A percentile compares a stretch with the other conserved stretches of the same genome.
Evolutionary conservation across 108 stramenopile species (phyloP).

Genomic region (Pinguiococcus pyrenoidosus): DNA sequence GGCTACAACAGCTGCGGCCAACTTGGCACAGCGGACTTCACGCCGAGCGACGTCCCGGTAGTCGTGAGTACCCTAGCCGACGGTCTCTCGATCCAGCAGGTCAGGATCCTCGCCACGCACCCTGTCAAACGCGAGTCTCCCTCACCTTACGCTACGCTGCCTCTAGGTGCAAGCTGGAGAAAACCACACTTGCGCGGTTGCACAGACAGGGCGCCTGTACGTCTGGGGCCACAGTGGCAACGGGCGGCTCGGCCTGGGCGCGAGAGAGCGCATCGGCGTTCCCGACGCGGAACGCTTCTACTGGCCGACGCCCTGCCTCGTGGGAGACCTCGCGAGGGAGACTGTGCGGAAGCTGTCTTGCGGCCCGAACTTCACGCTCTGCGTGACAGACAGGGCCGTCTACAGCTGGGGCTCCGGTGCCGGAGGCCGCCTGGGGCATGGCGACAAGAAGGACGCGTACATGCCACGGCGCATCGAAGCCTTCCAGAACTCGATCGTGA

Average conservation of each 20-base stretch:
- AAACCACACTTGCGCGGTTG: constrained; percentile 40
- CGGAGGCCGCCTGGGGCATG: constrained; percentile 53
- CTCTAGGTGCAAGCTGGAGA: constrained; percentile 37
- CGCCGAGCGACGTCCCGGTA: constrained; percentile 10
- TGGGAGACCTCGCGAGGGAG: constrained; percentile 26
- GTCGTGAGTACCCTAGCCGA: constrained; percentile 22
- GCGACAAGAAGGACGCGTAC: constrained; percentile 22
- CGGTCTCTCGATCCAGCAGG: constrained; percentile 18
- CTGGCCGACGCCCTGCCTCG: constrained; percentile 29
- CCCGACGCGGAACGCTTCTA: constrained; percentile 18
- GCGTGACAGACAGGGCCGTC: constrained; percentile 25
- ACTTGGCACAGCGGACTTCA: constrained; percentile 36
- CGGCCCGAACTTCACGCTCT: constrained; percentile 49
- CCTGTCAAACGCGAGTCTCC: neutral
- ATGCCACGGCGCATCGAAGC: constrained; percentile 15
- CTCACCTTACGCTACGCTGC: neutral
- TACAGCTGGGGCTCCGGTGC: constrained; percentile 53
- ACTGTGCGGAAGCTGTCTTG: constrained; percentile 40
- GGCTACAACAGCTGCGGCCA: constrained; percentile 45
- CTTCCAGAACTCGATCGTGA: constrained; percentile 13
- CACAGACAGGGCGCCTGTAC: constrained; percentile 35
- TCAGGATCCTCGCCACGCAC: neutral
- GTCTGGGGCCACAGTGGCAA: constrained; percentile 47
- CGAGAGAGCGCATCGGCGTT: constrained; percentile 24
- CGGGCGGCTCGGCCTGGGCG: constrained; percentile 38